These are phyloP conservation scores for Globisporangium alternatum DNA, from an alignment of 352 stramenopile genomes.

Conservation along the genomic window DNA sequence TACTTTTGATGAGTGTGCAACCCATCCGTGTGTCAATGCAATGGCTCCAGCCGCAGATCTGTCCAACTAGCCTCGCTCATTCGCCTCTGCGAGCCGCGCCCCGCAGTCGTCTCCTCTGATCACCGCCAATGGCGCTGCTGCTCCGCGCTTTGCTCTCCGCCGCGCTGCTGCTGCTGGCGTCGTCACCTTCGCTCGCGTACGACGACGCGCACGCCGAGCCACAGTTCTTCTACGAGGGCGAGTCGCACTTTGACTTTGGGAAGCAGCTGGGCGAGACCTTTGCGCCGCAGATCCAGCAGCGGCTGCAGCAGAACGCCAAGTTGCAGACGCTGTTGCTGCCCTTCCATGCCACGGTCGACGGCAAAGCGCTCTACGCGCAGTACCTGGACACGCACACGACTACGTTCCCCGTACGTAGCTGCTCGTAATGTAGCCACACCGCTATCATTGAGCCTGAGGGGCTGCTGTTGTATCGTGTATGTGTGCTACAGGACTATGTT, in stretches of 20 bases:
- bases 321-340: conserved; percentile 60
- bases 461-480: not conserved
- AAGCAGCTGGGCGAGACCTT: conserved; percentile 46
- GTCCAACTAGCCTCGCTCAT: not conserved
- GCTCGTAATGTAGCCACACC: not conserved
- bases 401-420: conserved; percentile 45
- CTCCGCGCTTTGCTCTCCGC: not conserved
- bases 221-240: conserved; percentile 50
- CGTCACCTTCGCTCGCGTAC: not conserved
- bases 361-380: conserved; percentile 32
- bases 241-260: conserved; percentile 67
- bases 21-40: not conserved
- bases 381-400: conserved; percentile 46
- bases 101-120: not conserved
- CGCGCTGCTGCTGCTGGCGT: not conserved
- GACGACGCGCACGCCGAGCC: conserved; percentile 28
- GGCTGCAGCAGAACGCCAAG: conserved; percentile 38
- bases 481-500: conserved; percentile 46
- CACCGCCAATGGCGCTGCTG: not conserved
- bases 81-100: not conserved
- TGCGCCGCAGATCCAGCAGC: conserved; percentile 42
- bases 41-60: not conserved
- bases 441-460: not conserved
- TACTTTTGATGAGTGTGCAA: not conserved
- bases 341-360: conserved; percentile 38